Base-by-base conservation (phyloP, 2,329 filamentous ascomycete species). In the Penicillium polonicum region DNA sequence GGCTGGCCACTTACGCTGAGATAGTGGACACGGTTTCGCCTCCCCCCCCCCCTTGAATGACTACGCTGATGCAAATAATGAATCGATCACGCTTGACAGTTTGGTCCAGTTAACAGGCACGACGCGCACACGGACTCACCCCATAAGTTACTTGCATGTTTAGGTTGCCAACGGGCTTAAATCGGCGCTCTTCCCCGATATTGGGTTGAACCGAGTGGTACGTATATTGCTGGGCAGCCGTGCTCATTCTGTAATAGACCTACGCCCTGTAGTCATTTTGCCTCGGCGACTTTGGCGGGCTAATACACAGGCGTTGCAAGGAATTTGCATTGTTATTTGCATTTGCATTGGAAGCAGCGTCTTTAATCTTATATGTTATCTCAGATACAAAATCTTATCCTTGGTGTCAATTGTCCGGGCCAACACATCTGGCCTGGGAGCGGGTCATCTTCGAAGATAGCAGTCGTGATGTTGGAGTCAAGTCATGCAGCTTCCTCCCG, bases 381-480 rank as follows among this genome's bases (percentile, higher is more conserved):
- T 31, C 4, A 0, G 9, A 17, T 17, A 17, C 19, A 23, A 23
- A 19, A 17, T 31, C 10, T 2, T 21, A 31, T 23, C 12, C 7
- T 46, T 19, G 6, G n/a, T 17, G 8, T 23, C 25, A 17, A 25
- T 43, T 25, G 23, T 15, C 15, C 0, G 76, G 78, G 0, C 70
- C 75, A 0, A 78, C 75, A 2, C 68, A 76, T 48, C 66, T 80
- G 1, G 69, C 75, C 0, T 71, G 72, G 0, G 73, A 73, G 48
- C 63, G 64, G 0, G 64, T 80, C 5, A 71, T 80, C 15, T 79
- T 77, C 2, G 27, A 77, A 80, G 48, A 57, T 70, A 13, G 75
- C 75, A 7, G 9, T 12, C 0, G 74, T 74, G 2, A 59, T 65
- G 1, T 13, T n/a, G 9, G 2, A 25, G 57, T 46, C 3, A 43